Base-by-base conservation (phyloP, 2,329 filamentous ascomycete genomes). In the Fusarium sp. region DNA sequence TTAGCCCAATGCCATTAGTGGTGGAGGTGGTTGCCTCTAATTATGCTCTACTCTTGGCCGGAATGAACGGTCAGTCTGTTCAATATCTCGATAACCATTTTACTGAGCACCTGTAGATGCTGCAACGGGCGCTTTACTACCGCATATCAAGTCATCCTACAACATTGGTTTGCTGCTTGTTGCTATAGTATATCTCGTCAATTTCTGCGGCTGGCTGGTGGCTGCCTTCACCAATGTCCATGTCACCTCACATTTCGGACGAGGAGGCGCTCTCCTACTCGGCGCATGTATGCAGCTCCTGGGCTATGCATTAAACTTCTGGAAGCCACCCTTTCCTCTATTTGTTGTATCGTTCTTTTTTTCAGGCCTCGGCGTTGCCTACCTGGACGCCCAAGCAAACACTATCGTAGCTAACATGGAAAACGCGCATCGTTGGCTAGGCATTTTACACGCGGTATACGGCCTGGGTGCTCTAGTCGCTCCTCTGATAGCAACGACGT, bases 331-430 rank as follows among this genome's bases (percentile, higher is more conserved):
- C 7, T 59, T 59, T 13, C 30, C 40, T 7, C 28, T 59, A 9
- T 59, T 52, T 34, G 47, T 31, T 23, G 13, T 36, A 16, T 59
- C 56, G 1, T 59, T 52, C 56, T 59, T 59, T 47, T 59, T 59
- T 39, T 44, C 56, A 2, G 56, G 56, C 11, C 16, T 59, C 4
- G 56, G 56, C 6, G 18, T 52, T 23, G 56, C 56, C 9, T 59
- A 46, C n/a, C 56, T 51, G 5, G 56, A 59, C 27, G 56, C 56
- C 13, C 56, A 59, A 31, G 56, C 56, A 12, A 59, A 59, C 18
- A 59, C 56, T 3, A 41, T 52, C 16, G 56, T 59, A 9, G 56
- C 56, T 3, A 28, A 59, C 39, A 34, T 59, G 56, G 47, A 44
- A 3, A 52, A 52, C n/a, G 27, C 56, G 6, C 47, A 59, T 13